A percentile compares a stretch with the other conserved stretches of the same genome.
Evolutionary conservation across 2,329 filamentous ascomycete genomes (phyloP).

Genomic region (Cercospora sesami): DNA sequence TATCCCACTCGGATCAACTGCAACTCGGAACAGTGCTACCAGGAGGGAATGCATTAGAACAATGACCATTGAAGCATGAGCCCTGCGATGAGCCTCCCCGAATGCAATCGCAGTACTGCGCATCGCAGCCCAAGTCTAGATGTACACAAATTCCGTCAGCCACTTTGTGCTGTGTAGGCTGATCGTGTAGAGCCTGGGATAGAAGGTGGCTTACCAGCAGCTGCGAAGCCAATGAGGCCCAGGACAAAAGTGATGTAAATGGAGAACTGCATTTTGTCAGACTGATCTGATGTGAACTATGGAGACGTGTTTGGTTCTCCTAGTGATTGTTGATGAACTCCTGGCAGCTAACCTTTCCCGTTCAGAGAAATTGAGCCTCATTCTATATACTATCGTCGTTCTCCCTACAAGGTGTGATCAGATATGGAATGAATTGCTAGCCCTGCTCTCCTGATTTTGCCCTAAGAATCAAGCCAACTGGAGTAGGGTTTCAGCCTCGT

Average conservation of each 20-base stretch:
- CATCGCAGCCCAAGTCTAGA: not conserved
- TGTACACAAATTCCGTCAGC: not conserved
- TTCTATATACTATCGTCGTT: not conserved
- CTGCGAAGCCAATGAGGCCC: not conserved
- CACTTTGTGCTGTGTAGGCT: not conserved
- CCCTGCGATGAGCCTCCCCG: not conserved
- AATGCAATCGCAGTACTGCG: not conserved
- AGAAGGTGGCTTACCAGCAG: not conserved
- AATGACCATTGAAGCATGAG: not conserved
- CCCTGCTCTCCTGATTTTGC: not conserved
- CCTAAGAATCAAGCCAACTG: not conserved
- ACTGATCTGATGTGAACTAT: not conserved
- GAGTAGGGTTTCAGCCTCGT: not conserved
- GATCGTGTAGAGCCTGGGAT: not conserved
- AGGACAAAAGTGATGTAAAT: not conserved
- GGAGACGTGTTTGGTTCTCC: no score
- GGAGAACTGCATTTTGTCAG: not conserved
- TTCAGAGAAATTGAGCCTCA: not conserved
- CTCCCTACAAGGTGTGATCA: not conserved
- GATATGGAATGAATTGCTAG: not conserved
- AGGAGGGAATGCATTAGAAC: not conserved
- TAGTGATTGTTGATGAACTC: no score
- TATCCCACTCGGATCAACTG: not conserved
- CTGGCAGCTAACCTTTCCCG: not conserved
- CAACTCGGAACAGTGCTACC: slow-evolving; percentile 2